These are phyloP conservation scores for Pelargonium citronellum DNA, from an alignment of 441 rosid species.

Conservation along the genomic window DNA sequence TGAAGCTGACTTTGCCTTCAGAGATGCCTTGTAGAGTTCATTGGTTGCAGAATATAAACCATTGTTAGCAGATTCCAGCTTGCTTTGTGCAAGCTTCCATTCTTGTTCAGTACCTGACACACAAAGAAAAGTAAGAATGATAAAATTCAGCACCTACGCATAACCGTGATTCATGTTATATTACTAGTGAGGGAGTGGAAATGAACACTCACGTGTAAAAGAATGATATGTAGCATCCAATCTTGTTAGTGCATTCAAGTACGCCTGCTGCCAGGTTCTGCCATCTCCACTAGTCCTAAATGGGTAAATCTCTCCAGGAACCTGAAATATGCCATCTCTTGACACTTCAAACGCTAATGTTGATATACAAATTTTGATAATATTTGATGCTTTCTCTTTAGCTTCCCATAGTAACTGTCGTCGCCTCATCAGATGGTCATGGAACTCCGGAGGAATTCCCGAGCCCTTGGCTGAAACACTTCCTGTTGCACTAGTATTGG, in stretches of 20 bases:
- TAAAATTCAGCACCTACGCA: constrained; percentile 16
- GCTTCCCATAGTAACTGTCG: constrained; percentile 67
- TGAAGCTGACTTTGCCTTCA: constrained; percentile 86
- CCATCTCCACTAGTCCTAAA: constrained; percentile 44
- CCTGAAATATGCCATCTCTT: constrained; percentile 72
- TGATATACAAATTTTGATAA: constrained; percentile 72
- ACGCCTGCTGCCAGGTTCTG: constrained; percentile 80
- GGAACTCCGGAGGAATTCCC: constrained; percentile 85
- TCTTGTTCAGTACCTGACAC: constrained; percentile 70
- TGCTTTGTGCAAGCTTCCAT: constrained; percentile 83
- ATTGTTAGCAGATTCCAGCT: constrained; percentile 77
- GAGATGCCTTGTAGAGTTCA: constrained; percentile 70
- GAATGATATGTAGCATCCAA: constrained; percentile 80
- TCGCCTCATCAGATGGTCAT: constrained; percentile 75
- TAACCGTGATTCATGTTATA: constrained; percentile 5
- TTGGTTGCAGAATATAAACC: constrained; percentile 69
- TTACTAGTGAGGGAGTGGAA: constrained; percentile 10
- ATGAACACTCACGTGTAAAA: constrained; percentile 58
- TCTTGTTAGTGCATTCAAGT: constrained; percentile 56
- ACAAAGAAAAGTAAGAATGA: constrained; percentile 19
- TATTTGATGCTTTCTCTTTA: constrained; percentile 76
- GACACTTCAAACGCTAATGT: constrained; percentile 88
- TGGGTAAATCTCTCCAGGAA: constrained; percentile 51
- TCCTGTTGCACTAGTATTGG: constrained; percentile 53
- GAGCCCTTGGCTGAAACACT: constrained; percentile 55